Percentiles rank a stretch among this genome's conserved stretches.
Evolutionary conservation across 2,329 filamentous ascomycete genomes (phyloP).

Genomic region (Chrysosporium keratinophilum): DNA sequence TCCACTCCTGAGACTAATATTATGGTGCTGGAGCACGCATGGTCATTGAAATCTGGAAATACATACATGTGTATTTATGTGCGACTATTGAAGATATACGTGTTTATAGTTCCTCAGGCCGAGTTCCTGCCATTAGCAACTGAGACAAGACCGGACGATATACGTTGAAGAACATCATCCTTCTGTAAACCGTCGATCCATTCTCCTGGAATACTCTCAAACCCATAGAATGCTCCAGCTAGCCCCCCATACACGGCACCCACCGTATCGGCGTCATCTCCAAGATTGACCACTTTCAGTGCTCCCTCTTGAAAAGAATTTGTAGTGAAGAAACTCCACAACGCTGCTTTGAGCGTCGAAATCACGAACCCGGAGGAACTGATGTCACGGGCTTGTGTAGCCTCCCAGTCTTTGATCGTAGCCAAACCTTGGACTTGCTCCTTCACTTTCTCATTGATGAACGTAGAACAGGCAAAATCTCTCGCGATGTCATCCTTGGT

Average conservation of each 20-base stretch:
- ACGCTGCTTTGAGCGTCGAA: conserved; percentile 33
- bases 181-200: conserved; percentile 25
- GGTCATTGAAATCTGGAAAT: no score
- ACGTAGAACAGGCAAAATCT: conserved; percentile 18
- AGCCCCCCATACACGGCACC: conserved; percentile 38
- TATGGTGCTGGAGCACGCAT: no score
- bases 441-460: conserved; percentile 16
- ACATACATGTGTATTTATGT: not conserved
- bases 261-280: conserved; percentile 38
- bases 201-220: conserved; percentile 25
- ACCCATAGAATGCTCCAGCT: conserved; percentile 34
- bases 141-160: conserved; percentile 11
- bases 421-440: conserved; percentile 17
- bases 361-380: conserved; percentile 34
- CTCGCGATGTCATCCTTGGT: conserved; percentile 21
- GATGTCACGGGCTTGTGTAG: conserved; percentile 20
- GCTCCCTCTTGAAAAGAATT: conserved; percentile 31
- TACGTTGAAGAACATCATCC: conserved; percentile 18
- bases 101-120: not conserved
- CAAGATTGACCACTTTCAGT: conserved; percentile 34
- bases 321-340: conserved; percentile 37
- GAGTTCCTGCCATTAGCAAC: not conserved
- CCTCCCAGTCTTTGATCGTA: conserved; percentile 22
- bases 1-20: not conserved
- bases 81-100: not conserved